phyloP scores from a whole-genome alignment of 441 rosid genomes.

The Melastoma candidum region DNA sequence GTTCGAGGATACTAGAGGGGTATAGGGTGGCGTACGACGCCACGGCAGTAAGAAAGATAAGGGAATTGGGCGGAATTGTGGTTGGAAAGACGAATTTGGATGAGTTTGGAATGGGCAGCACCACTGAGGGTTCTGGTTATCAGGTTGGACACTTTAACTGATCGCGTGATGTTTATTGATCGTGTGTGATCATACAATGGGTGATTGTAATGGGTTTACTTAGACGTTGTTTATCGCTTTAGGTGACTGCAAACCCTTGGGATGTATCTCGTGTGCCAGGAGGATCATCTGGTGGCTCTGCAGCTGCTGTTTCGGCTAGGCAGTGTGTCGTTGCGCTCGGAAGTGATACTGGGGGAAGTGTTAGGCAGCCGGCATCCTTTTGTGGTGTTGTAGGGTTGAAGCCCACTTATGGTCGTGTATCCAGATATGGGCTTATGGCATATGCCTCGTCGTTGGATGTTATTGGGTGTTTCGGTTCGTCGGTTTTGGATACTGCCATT shows the following conservation, averaged over 20 bases:
- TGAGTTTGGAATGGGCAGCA: conserved; percentile 95
- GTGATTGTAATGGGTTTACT: conserved; percentile 31
- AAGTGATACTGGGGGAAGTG: conserved; percentile 98
- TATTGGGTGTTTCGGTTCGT: conserved; percentile 84
- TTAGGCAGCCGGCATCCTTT: conserved; percentile 93
- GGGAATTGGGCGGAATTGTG: conserved; percentile 63
- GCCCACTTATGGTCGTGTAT: conserved; percentile 94
- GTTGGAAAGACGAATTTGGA: conserved; percentile 92
- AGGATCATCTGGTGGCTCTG: conserved; percentile 95
- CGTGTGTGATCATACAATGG: conserved; percentile 32
- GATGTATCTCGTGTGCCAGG: conserved; percentile 83
- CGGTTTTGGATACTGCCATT: conserved; percentile 74
- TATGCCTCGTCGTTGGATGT: conserved; percentile 94
- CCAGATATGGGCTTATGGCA: conserved; percentile 48
- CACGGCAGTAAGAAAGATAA: conserved; percentile 53
- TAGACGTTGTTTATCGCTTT: conserved; percentile 32
- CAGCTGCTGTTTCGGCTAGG: conserved; percentile 88
- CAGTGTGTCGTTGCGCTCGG: conserved; percentile 88
- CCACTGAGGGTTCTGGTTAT: conserved; percentile 83
- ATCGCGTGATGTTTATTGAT: conserved; percentile 56
- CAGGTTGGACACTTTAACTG: conserved; percentile 32
- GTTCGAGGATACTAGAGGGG: conserved; percentile 59
- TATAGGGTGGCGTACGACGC: conserved; percentile 82
- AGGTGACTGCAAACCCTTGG: conserved; percentile 88
- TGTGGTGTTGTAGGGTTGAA: conserved; percentile 94